Conservation (phyloP, 2,329 filamentous ascomycete genomes). For the Botrytis deweyae region DNA sequence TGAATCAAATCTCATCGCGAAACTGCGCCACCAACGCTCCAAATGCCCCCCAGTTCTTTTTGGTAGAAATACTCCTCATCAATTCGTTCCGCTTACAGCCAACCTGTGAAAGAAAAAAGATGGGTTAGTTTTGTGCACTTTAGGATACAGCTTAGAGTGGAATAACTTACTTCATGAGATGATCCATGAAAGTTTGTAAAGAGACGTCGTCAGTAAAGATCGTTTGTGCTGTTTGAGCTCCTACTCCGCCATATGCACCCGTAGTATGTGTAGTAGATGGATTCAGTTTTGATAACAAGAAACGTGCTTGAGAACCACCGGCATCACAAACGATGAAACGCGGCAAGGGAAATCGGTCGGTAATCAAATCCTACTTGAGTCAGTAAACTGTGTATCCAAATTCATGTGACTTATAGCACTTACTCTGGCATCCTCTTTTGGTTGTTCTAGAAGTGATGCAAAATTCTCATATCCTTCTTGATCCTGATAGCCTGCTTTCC, state of each 20-base stretch:
- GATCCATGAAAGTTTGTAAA: constrained; percentile 98
- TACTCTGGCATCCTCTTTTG: constrained; percentile 94
- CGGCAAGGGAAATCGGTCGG: constrained; percentile 95
- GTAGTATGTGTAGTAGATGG: constrained; percentile 96
- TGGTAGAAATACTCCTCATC: constrained; percentile 29
- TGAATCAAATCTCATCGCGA: constrained; percentile 12
- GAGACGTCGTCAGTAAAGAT: constrained; percentile 99
- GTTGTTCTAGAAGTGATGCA: constrained; percentile 79
- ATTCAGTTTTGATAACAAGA: constrained; percentile 94
- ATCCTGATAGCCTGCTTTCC: constrained; percentile 95
- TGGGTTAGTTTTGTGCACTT: constrained; percentile 22
- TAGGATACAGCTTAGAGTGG: constrained; percentile 24
- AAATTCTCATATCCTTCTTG: constrained; percentile 99
- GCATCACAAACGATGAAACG: constrained; percentile 98
- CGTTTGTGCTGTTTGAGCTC: constrained; percentile 84
- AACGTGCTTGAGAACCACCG: constrained; percentile 96
- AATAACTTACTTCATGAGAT: constrained; percentile 88
- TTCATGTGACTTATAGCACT: constrained; percentile 36
- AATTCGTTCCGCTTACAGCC: constrained; percentile 64
- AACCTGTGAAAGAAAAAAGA: constrained; percentile 43
- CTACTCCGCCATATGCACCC: constrained; percentile 84
- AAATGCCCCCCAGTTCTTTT: constrained; percentile 20
- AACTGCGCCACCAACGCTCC: constrained; percentile 17
- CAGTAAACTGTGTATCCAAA: constrained; percentile 27
- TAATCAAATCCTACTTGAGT: constrained; percentile 75